Base-by-base conservation (phyloP, 2,329 filamentous ascomycete genomes). In the Diaporthe sp. region DNA sequence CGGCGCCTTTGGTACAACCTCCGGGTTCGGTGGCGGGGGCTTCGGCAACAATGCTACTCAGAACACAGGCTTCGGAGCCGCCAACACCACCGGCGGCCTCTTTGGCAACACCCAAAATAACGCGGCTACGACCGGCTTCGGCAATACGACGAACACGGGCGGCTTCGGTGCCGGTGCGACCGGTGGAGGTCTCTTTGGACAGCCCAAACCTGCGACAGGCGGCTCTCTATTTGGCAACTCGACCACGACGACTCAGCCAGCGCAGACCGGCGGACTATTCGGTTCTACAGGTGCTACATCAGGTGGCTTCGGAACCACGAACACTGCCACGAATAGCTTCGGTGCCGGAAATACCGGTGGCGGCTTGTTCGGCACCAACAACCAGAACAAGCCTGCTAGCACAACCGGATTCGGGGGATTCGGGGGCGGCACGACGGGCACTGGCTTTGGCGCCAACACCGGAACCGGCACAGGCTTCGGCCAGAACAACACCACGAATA, bases 1-100 rank as follows among this genome's bases (percentile, higher is more conserved):
- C 78, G 95, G 95, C 75, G 94, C 94, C 10, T 98, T 98, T 84
- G 96, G 95, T 25, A 88, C 92, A 37, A 83, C 83, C 79, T 88
- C 88, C 28, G 84, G 84, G 65, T 88, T 90, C 79, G 85, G 84
- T 47, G 81, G 80, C 57, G 87, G 88, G 12, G 89, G 89, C 39
- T 89, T 89, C 72, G 87, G 87, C 39, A 77, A 84, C 47, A 86
- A 80, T 75, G 83, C 82, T 77, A 83, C 82, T 72, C 85, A 84
- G 61, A 83, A 85, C 12, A 80, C 82, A 22, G 82, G 83, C 63
- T 84, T 81, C 80, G 86, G 79, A 75, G 75, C 80, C 53, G 79
- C 81, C 37, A 81, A 80, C 37, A 81, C 83, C 44, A 80, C 82
- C 22, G 84, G 85, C 53, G 86, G 87, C 49, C 74, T 86, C 10